Evolutionary conservation across 139 green algal species (phyloP).

Genomic region (Tetradesmus obliquus): DNA sequence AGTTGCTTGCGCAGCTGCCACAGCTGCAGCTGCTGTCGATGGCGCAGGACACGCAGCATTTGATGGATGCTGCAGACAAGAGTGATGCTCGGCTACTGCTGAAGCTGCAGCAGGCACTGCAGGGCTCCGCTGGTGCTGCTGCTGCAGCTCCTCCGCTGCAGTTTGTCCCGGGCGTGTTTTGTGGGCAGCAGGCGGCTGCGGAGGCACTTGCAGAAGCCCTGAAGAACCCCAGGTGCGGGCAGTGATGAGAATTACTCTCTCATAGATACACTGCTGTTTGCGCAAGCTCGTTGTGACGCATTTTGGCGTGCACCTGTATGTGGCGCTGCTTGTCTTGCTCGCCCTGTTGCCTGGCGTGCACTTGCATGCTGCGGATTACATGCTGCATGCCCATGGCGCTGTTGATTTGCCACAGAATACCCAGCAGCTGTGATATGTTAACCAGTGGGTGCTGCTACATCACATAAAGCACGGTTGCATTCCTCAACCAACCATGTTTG

Average conservation of each 20-base stretch:
- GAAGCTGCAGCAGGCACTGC: background rate
- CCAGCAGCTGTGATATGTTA: too few relatives aligned
- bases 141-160: background rate
- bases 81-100: background rate
- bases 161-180: background rate
- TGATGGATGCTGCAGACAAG: background rate
- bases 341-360: background rate
- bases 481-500: too few relatives aligned
- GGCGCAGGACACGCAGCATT: background rate
- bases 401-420: too few relatives aligned
- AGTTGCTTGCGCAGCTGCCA: background rate
- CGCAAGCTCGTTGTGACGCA: background rate
- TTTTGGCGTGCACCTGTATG: background rate
- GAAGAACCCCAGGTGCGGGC: background rate
- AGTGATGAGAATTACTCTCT: too few relatives aligned
- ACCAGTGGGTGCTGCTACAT: too few relatives aligned
- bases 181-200: background rate
- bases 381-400: too few relatives aligned
- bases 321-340: background rate
- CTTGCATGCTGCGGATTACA: too few relatives aligned
- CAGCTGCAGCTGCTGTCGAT: slow-evolving; percentile 15
- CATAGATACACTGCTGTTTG: too few relatives aligned
- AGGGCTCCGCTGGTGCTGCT: background rate
- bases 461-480: too few relatives aligned
- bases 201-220: background rate